phyloP scores from a whole-genome alignment of 495 filamentous ascomycete genomes.

The Bacidia rubella region DNA sequence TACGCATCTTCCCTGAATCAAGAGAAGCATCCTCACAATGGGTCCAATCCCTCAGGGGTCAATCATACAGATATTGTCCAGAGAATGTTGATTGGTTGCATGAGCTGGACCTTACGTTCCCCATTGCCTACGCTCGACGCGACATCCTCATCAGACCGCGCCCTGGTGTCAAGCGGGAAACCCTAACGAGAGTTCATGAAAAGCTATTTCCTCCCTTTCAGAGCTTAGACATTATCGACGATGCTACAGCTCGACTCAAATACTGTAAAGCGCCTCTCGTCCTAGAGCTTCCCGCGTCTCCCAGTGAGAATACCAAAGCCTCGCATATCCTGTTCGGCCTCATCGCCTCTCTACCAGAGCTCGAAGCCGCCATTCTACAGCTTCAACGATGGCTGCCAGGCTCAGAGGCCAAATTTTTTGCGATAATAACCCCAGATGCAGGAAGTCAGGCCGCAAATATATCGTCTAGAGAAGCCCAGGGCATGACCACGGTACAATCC shows the following conservation, averaged over 20 bases:
- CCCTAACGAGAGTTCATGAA: constrained; percentile 21
- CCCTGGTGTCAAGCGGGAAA: constrained; percentile 6
- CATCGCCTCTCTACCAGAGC: constrained; percentile 36
- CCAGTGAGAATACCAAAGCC: constrained; percentile 32
- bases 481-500: constrained; percentile 31
- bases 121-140: constrained; percentile 16
- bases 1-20: constrained; percentile 4
- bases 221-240: constrained; percentile 32
- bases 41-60: constrained; percentile 5
- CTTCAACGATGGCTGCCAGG: constrained; percentile 37
- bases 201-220: constrained; percentile 34
- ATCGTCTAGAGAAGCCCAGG: constrained; percentile 15
- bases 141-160: constrained; percentile 15
- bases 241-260: constrained; percentile 24
- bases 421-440: constrained; percentile 35
- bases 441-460: constrained; percentile 3
- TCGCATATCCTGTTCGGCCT: constrained; percentile 38
- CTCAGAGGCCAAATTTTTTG: constrained; percentile 36
- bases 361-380: constrained; percentile 34
- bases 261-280: constrained; percentile 30
- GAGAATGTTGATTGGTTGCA: constrained; percentile 15
- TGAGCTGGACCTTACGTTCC: constrained; percentile 13
- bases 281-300: constrained; percentile 32
- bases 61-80: constrained; percentile 7
- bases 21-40: background rate